Evolutionary conservation across 306 rosid species (phyloP).

Genomic region (Pachyrhizus erosus): DNA sequence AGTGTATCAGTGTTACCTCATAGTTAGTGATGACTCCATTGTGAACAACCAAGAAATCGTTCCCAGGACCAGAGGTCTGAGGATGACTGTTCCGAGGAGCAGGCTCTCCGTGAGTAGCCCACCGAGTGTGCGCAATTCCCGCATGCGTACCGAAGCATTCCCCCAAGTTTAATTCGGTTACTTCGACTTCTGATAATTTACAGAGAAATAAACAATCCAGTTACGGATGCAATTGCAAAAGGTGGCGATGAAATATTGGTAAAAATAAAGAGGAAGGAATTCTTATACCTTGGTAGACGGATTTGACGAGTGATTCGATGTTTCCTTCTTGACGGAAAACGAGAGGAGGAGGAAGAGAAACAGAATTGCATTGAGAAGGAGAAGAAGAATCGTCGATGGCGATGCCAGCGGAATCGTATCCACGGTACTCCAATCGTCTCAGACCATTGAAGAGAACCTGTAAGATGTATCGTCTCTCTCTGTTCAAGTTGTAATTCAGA

Average conservation of each 20-base stretch:
- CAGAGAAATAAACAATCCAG: background rate
- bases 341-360: constrained; percentile 55
- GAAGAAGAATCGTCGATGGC: constrained; percentile 77
- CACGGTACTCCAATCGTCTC: constrained; percentile 88
- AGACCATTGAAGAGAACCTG: constrained; percentile 93
- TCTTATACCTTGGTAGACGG: constrained; percentile 73
- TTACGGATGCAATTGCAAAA: background rate
- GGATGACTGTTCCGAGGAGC: constrained; percentile 95
- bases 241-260: background rate
- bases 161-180: constrained; percentile 71
- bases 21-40: constrained; percentile 91
- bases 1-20: constrained; percentile 60
- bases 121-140: constrained; percentile 95
- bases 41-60: constrained; percentile 93
- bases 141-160: constrained; percentile 71
- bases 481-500: constrained; percentile 80
- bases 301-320: constrained; percentile 92
- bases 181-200: constrained; percentile 64
- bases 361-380: constrained; percentile 18
- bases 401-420: constrained; percentile 97
- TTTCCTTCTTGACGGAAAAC: constrained; percentile 94
- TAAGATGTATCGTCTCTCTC: constrained; percentile 86
- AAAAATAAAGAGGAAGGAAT: background rate
- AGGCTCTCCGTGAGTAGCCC: constrained; percentile 99
- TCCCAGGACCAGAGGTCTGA: constrained; percentile 75